Evolutionary conservation across 805 yeast species (phyloP), one percentile per base, ranked within the genome.

Genomic region (Debaryomyces prosopidis): DNA sequence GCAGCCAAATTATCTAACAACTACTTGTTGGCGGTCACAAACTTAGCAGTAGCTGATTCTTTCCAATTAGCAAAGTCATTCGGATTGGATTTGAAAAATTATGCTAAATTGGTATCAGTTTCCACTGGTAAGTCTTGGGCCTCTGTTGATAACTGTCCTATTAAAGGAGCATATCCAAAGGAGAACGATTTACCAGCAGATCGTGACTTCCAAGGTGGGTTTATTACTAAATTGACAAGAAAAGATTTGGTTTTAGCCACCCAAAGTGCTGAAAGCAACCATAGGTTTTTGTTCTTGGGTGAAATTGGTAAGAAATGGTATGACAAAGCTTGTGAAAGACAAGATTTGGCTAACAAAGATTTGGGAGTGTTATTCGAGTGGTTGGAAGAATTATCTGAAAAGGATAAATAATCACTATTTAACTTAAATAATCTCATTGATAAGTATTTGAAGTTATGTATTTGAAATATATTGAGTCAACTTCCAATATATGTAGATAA

Each of bases 91-190:
- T 60, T 76, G 56, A 57, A 69, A 35, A 60, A 65, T 45, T 77
- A 76, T 53, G 76, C 80, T 23, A 71, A 75, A 40, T 65, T 78
- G 44, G 79, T 79, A 14, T 62, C 79, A 27, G 77, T 75, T 3
- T 75, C 81, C 10, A 72, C 81, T 5, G 83, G 82, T 14, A 71
- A 76, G 53, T 64, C 77, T 3, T 78, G 83, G 83, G 78, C 81
- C 11, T 65, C 78, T 3, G 79, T 73, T 26, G 80, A 75, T 54
- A 78, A 78, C 58, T 76, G 78, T 54, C 82, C 82, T 1, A 79
- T 79, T 34, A 72, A 75, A 1, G 78, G 77, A 6, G 73, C 72
- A 6, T 69, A 71, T 49, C 68, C 75, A 1, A 63, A 62, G 27
- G 75, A 67, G 41, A 50, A 51, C 40, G 50, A 55, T 35, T 48